phyloP scores from a whole-genome alignment of 1,284 basidiomycete species.

The Cutaneotrichosporon sp. region DNA sequence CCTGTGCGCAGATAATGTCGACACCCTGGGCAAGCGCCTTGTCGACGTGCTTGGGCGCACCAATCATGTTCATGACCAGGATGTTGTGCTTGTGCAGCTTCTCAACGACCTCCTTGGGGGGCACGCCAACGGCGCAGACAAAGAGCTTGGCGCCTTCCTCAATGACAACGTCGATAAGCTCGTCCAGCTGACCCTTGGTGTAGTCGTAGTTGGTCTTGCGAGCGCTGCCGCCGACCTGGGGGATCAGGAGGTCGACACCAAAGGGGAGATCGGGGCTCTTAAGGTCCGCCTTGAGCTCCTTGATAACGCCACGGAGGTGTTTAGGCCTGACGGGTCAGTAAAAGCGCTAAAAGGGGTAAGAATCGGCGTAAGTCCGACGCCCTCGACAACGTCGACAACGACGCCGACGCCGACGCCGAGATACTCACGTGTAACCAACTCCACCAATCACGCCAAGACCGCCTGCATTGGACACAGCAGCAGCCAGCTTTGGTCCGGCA shows the following conservation, averaged over 20 bases:
- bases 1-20: slow-evolving; percentile 84
- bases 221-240: slow-evolving; percentile 71
- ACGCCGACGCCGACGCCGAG: neutral
- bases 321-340: slow-evolving; percentile 34
- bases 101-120: slow-evolving; percentile 69
- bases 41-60: slow-evolving; percentile 75
- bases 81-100: slow-evolving; percentile 73
- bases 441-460: slow-evolving; percentile 85
- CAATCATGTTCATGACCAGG: slow-evolving; percentile 70
- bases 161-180: slow-evolving; percentile 78
- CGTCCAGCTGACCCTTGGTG: slow-evolving; percentile 64
- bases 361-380: neutral
- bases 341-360: neutral
- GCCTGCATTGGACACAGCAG: slow-evolving; percentile 69
- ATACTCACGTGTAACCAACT: slow-evolving; percentile 65
- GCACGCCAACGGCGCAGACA: slow-evolving; percentile 74
- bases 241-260: slow-evolving; percentile 79
- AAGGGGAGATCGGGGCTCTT: slow-evolving; percentile 53
- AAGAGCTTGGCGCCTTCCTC: slow-evolving; percentile 76
- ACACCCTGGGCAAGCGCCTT: slow-evolving; percentile 75
- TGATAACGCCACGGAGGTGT: slow-evolving; percentile 56
- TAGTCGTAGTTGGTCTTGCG: slow-evolving; percentile 67
- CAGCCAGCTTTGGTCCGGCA: slow-evolving; percentile 74
- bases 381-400: no score
- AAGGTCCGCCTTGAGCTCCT: slow-evolving; percentile 63